These are phyloP conservation scores for Candida taoyuanica DNA, from an alignment of 805 yeast species.

Conservation along the genomic window DNA sequence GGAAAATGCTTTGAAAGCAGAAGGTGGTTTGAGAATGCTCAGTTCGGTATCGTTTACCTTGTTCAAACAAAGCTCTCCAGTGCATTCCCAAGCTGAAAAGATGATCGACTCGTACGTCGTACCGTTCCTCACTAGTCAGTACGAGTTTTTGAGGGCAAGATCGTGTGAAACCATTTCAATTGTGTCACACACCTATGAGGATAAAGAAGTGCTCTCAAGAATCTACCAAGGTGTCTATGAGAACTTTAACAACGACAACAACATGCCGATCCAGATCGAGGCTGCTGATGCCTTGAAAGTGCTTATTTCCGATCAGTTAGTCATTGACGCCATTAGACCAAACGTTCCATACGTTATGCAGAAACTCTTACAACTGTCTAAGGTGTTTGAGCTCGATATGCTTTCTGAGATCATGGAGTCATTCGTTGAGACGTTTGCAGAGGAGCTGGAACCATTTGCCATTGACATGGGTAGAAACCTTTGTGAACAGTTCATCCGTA, in stretches of 20 bases:
- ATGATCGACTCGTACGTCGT: constrained; percentile 62
- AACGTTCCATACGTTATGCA: constrained; percentile 83
- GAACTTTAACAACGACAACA: constrained; percentile 38
- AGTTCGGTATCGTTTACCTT: constrained; percentile 60
- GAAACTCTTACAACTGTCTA: constrained; percentile 66
- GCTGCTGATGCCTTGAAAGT: constrained; percentile 87
- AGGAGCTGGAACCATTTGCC: constrained; percentile 87
- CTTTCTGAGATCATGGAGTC: constrained; percentile 92
- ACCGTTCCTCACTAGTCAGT: constrained; percentile 62
- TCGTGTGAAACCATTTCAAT: constrained; percentile 56
- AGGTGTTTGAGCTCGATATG: constrained; percentile 79
- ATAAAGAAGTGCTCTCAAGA: constrained; percentile 36
- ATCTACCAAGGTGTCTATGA: constrained; percentile 37
- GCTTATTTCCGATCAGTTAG: constrained; percentile 60
- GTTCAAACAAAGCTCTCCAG: constrained; percentile 48
- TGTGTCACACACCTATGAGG: constrained; percentile 30
- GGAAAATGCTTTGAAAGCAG: constrained; percentile 57
- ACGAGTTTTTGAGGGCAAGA: constrained; percentile 72
- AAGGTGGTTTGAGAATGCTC: constrained; percentile 75
- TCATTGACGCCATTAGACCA: constrained; percentile 62
- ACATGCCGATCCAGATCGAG: constrained; percentile 75
- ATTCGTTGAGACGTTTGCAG: constrained; percentile 83
- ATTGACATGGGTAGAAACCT: constrained; percentile 55
- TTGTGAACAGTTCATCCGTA: constrained; percentile 53
- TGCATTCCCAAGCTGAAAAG: constrained; percentile 56